Base-by-base conservation (phyloP, 768 basidiomycete species). In the Rhodocollybia butyracea region DNA sequence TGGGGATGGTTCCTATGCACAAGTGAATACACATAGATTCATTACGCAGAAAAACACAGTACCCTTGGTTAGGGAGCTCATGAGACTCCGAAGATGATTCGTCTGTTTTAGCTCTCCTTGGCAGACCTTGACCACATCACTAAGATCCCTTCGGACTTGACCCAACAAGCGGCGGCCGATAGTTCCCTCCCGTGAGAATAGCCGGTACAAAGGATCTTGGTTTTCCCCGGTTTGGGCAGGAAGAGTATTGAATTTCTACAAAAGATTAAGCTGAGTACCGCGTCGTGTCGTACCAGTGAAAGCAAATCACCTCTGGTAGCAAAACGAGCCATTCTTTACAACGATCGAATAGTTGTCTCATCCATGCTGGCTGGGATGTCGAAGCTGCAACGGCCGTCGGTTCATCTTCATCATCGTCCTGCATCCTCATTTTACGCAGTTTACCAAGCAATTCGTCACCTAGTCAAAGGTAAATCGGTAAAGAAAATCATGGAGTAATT, bases 11-110 rank as follows among this genome's bases (percentile, higher is more conserved):
- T 36, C 91, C 94, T 97, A 64, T 46, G 36, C 26, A 17, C 24
- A 58, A 21, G 56, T 52, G 11, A 51, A 67, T 59, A 46, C 50
- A 47, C 7, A 63, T 24, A 3, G 11, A 1, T 39, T n/a, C 22
- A 13, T 5, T 10, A 24, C 17, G 30, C 15, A 13, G 17, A 19
- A n/a, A 27, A 45, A 21, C 8, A 24, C 1, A 22, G 46, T 60
- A 88, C 95, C 94, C 79, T 96, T 97, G 12, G 88, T 94, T 56
- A 96, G 73, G 32, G 86, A 80, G 61, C 91, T 91, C 85, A 98
- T 89, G 26, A 99, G 76, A 3, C 83, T 85, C n/a, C 97, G 86
- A 27, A 96, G 76, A 64, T 97, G 92, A 66, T 99, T 99, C 1
- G 96, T 98, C 70, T 97, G 95, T 76, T 97, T 97, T 50, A 93